Percentiles rank a stretch among this genome's conserved stretches.
Evolutionary conservation across 106 monocot species (phyloP).

Genomic region (Gastrodia elata): DNA sequence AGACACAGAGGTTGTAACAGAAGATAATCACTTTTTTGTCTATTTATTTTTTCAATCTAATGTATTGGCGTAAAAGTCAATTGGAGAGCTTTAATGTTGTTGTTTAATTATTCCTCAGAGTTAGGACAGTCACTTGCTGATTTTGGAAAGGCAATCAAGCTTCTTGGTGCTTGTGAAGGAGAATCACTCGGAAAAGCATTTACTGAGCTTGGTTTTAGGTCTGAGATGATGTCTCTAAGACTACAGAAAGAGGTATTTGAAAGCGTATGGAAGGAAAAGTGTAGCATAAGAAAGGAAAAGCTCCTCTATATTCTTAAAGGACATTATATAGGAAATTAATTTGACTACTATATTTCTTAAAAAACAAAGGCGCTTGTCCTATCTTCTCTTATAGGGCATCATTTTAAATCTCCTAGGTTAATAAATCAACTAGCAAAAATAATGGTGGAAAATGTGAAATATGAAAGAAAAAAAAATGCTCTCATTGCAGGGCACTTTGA

Average conservation of each 20-base stretch:
- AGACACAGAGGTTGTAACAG: slow-evolving; percentile 64
- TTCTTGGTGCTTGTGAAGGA: slow-evolving; percentile 81
- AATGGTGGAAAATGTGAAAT: no score
- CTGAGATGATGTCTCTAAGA: slow-evolving; percentile 72
- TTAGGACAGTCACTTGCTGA: slow-evolving; percentile 84
- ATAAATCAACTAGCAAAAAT: no score
- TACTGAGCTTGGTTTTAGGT: slow-evolving; percentile 77
- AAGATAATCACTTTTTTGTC: background rate
- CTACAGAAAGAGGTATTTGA: slow-evolving; percentile 73
- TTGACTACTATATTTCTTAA: no score
- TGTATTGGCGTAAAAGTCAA: background rate
- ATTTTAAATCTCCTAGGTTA: no score
- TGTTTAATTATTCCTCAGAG: slow-evolving; percentile 23
- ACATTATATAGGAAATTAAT: no score
- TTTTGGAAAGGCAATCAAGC: slow-evolving; percentile 95
- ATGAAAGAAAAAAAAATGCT: no score
- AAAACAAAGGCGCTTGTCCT: no score
- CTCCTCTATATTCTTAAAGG: no score
- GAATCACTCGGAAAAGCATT: slow-evolving; percentile 85
- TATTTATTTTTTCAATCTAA: background rate
- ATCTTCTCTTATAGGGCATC: no score
- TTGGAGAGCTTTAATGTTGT: background rate
- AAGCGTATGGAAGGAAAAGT: no score
- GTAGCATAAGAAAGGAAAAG: no score
- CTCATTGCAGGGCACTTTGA: background rate